Evolutionary conservation across 495 filamentous ascomycete genomes (phyloP), one percentile per base, ranked within the genome.

Genomic region (Penicillium lividum): DNA sequence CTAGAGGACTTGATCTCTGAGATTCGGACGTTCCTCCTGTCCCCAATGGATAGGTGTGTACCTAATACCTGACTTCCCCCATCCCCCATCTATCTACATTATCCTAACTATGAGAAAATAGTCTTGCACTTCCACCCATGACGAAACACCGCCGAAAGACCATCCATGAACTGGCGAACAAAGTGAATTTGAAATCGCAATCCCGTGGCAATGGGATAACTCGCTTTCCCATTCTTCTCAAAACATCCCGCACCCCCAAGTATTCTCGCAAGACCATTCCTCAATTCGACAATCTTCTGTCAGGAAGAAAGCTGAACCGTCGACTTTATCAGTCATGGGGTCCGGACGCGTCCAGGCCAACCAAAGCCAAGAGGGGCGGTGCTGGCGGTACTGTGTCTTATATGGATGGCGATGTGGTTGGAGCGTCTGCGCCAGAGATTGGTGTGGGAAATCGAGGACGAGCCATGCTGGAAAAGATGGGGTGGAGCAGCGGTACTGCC

Each of bases 401-500:
- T 54, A 82, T 84, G 59, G 90, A 98, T 61, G 94, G 94, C n/a
- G 91, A 97, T 56, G 75, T 96, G 44, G 92, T 97, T 18, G 94
- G 93, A 43, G 90, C 82, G 10, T 81, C 83, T 33, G 94, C 93
- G 0, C 88, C 90, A 3, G 93, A 96, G 70, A 78, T 99, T 28
- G 90, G 91, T 1, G 78, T 73, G 4, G 91, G 89, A 48, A 99
- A 97, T 59, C 88, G 81, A 62, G 94, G 94, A 22, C 82, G 91
- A 44, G 86, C 85, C 4, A 91, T 99, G 89, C 69, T 99, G 53
- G 92, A 97, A 72, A 98, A 93, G 75, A 98, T 98, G 94, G 94
- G 94, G 16, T 99, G 95, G 91, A 89, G 81, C 58, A 86, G 83
- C 46, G 94, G 94, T 5, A 98, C 87, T 71, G 88, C 87, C 7